Evolutionary conservation across 352 stramenopile genomes (phyloP).

Genomic region (Halophytophthora batemanensis): DNA sequence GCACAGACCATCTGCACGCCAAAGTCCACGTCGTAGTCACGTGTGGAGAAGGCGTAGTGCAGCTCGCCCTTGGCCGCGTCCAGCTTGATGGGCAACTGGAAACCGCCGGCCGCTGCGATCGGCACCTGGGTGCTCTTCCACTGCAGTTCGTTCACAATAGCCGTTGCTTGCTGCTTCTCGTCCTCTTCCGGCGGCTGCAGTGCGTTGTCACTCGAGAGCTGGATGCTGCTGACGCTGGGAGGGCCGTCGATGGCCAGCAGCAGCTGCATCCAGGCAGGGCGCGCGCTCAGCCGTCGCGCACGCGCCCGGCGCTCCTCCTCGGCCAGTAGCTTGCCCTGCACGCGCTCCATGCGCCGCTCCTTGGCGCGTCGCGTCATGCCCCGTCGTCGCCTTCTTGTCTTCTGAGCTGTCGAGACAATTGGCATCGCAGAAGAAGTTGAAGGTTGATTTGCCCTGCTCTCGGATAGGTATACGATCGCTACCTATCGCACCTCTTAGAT

Average conservation of each 20-base stretch:
- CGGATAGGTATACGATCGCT: too few species aligned
- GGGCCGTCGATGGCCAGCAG: constrained; percentile 54
- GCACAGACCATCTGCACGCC: constrained; percentile 64
- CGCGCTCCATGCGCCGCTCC: constrained; percentile 61
- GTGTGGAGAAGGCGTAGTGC: constrained; percentile 64
- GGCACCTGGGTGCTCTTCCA: constrained; percentile 78
- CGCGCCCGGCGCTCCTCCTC: constrained; percentile 37
- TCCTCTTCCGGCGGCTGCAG: constrained; percentile 4
- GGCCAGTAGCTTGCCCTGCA: constrained; percentile 49
- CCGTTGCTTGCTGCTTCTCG: neutral
- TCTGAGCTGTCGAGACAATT: too few species aligned
- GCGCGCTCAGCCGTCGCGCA: constrained; percentile 36
- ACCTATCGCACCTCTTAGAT: too few species aligned
- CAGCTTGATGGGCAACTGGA: constrained; percentile 75
- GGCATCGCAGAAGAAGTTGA: constrained; percentile 15
- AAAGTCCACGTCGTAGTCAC: constrained; percentile 75
- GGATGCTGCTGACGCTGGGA: constrained; percentile 9
- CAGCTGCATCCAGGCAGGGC: constrained; percentile 56
- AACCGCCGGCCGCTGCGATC: constrained; percentile 56
- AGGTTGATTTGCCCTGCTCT: constrained; percentile 14
- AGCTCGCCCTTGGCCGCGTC: constrained; percentile 55
- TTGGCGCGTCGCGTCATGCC: constrained; percentile 78
- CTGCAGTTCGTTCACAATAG: constrained; percentile 57
- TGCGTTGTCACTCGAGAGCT: constrained; percentile 13
- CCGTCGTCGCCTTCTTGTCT: too few species aligned